Percentiles rank a stretch among this genome's conserved stretches.
These are phyloP conservation scores for Phytophthora pluvialis DNA, from an alignment of 352 stramenopile genomes.

Conservation along the genomic window DNA sequence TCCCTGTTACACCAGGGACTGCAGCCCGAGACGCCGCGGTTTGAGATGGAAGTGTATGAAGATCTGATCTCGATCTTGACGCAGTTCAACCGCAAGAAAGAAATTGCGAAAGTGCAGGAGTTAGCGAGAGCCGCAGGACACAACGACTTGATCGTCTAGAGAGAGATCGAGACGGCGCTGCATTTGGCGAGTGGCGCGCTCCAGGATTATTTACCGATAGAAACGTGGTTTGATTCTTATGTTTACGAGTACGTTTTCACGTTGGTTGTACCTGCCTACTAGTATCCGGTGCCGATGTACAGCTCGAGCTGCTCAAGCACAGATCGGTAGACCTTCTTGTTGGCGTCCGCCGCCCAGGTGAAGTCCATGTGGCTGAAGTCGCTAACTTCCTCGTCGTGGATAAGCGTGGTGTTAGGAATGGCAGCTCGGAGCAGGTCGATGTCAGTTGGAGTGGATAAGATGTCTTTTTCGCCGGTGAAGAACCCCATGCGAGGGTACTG, in stretches of 20 bases:
- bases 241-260: constrained; percentile 13
- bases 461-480: constrained; percentile 45
- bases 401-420: constrained; percentile 41
- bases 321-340: constrained; percentile 50
- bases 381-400: constrained; percentile 43
- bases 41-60: constrained; percentile 64
- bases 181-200: neutral
- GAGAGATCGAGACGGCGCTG: neutral
- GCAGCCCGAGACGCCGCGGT: constrained; percentile 42
- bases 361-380: constrained; percentile 64
- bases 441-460: constrained; percentile 40
- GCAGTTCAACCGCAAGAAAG: constrained; percentile 54
- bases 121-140: constrained; percentile 43
- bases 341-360: constrained; percentile 48
- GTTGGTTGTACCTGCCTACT: constrained; percentile 17
- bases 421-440: constrained; percentile 39
- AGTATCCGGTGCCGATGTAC: constrained; percentile 46
- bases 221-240: constrained; percentile 29
- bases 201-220: constrained; percentile 33
- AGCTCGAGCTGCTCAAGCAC: constrained; percentile 48
- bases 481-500: constrained; percentile 50
- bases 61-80: constrained; percentile 54
- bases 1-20: constrained; percentile 66
- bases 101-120: constrained; percentile 47
- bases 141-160: constrained; percentile 32